These are phyloP conservation scores for Chaetoceros muelleri DNA, from an alignment of 108 stramenopile genomes.

Conservation along the genomic window DNA sequence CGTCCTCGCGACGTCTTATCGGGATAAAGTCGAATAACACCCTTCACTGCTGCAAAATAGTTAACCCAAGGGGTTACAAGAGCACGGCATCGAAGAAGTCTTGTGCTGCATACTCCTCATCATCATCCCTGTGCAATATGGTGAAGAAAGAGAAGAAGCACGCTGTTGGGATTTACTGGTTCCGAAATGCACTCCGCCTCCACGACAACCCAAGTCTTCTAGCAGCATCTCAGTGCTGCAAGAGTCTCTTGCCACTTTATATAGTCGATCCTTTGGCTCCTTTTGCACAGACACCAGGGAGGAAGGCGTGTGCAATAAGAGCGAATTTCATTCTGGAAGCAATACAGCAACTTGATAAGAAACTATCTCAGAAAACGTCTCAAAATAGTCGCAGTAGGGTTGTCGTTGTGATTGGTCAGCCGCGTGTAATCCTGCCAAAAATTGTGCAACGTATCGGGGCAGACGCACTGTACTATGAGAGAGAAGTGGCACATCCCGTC, in stretches of 20 bases:
- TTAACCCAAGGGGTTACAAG: no score
- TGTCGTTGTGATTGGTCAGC: constrained; percentile 45
- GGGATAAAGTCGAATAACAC: no score
- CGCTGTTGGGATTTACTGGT: constrained; percentile 63
- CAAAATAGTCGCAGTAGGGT: constrained; percentile 26
- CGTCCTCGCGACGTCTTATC: no score
- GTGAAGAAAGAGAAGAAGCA: no score
- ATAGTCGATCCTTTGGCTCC: constrained; percentile 57
- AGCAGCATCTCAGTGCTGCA: constrained; percentile 14
- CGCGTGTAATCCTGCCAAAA: constrained; percentile 37
- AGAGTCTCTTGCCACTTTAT: constrained; percentile 49
- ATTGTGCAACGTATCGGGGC: background rate
- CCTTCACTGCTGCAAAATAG: no score
- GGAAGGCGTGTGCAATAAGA: constrained; percentile 23
- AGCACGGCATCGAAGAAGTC: no score
- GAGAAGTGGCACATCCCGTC: background rate
- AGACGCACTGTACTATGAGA: background rate
- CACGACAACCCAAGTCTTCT: constrained; percentile 91
- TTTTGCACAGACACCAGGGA: constrained; percentile 13
- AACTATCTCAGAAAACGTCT: no score
- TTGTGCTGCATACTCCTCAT: no score
- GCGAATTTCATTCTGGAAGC: constrained; percentile 84
- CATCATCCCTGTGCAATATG: no score
- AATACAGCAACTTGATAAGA: constrained; percentile 62
- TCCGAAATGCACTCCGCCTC: constrained; percentile 87